A percentile compares a stretch with the other conserved stretches of the same genome.
Evolutionary conservation across 495 filamentous ascomycete species (phyloP).

Genomic region (Neurospora africana): DNA sequence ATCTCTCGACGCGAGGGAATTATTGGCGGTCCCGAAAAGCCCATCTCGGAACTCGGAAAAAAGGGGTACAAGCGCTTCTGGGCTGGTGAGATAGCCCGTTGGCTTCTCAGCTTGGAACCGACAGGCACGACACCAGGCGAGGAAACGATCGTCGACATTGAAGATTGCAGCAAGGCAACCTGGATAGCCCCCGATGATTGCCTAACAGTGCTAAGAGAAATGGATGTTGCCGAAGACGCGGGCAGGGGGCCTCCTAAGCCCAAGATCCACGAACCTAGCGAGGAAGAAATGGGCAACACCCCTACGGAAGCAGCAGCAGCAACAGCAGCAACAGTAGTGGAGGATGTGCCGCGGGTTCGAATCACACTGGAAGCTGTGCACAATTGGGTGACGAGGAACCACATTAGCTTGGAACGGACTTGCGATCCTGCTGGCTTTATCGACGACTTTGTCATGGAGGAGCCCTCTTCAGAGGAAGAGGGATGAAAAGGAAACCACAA

Average conservation of each 20-base stretch:
- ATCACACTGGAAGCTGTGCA: constrained; percentile 46
- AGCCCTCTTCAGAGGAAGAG: constrained; percentile 18
- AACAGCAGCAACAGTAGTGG: constrained; percentile 1
- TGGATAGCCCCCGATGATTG: constrained; percentile 79
- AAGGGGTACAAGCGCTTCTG: constrained; percentile 75
- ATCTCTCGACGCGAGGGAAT: constrained; percentile 76
- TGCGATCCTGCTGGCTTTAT: constrained; percentile 50
- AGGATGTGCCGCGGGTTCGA: constrained; percentile 32
- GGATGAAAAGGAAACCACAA: constrained; percentile 1
- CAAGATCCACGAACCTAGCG: constrained; percentile 3
- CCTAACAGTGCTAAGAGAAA: constrained; percentile 62
- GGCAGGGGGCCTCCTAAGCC: constrained; percentile 29
- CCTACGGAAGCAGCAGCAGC: neutral
- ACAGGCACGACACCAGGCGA: neutral
- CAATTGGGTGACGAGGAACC: constrained; percentile 40
- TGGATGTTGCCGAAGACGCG: constrained; percentile 61
- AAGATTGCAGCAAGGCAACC: constrained; percentile 44
- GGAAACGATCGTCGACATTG: constrained; percentile 27
- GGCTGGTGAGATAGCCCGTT: constrained; percentile 67
- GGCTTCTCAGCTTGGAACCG: constrained; percentile 39
- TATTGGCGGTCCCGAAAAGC: constrained; percentile 88
- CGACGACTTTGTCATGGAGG: constrained; percentile 34
- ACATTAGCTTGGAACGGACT: constrained; percentile 35
- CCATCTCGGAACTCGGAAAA: constrained; percentile 71
- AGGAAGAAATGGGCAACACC: constrained; percentile 11